phyloP scores from a whole-genome alignment of 768 basidiomycete species.

The Amanita rubescens region DNA sequence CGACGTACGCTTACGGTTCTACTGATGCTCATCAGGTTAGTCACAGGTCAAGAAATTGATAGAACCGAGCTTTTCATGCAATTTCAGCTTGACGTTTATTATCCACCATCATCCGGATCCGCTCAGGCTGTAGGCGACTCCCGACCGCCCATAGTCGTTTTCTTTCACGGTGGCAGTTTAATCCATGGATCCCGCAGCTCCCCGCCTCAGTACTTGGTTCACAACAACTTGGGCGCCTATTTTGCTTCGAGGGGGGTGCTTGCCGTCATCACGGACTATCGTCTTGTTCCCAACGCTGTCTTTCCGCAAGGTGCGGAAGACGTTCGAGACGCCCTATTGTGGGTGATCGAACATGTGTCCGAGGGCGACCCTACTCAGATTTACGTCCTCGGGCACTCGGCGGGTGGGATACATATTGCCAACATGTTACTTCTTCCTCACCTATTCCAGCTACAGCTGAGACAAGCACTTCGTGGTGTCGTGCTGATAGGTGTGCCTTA shows the following conservation, averaged over 20 bases:
- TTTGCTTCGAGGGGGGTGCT: conserved; percentile 20
- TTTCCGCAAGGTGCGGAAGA: conserved; percentile 21
- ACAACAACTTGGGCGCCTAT: conserved; percentile 21
- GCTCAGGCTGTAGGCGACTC: background rate
- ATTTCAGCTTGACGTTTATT: conserved; percentile 20
- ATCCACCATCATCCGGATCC: conserved; percentile 7
- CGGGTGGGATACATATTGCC: conserved; percentile 19
- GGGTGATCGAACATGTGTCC: conserved; percentile 12
- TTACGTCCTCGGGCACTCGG: conserved; percentile 21
- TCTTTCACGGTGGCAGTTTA: conserved; percentile 21
- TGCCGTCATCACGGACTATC: conserved; percentile 20
- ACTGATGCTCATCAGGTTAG: conserved; percentile 13
- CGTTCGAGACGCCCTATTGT: conserved; percentile 16
- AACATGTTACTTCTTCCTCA: conserved; percentile 13
- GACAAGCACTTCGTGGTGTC: conserved; percentile 12
- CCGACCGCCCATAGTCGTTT: conserved; percentile 15
- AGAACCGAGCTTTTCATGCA: background rate
- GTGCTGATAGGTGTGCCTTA: conserved; percentile 17
- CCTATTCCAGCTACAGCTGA: conserved; percentile 9
- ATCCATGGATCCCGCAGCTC: conserved; percentile 14
- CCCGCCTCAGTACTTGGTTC: conserved; percentile 15
- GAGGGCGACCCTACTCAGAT: conserved; percentile 8
- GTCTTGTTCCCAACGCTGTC: conserved; percentile 16
- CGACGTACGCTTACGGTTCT: conserved; percentile 14
- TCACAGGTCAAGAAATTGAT: background rate